Percentiles rank a stretch among this genome's conserved stretches.
phyloP scores from a whole-genome alignment of 2,329 filamentous ascomycete genomes.

The Diaporthe citri region DNA sequence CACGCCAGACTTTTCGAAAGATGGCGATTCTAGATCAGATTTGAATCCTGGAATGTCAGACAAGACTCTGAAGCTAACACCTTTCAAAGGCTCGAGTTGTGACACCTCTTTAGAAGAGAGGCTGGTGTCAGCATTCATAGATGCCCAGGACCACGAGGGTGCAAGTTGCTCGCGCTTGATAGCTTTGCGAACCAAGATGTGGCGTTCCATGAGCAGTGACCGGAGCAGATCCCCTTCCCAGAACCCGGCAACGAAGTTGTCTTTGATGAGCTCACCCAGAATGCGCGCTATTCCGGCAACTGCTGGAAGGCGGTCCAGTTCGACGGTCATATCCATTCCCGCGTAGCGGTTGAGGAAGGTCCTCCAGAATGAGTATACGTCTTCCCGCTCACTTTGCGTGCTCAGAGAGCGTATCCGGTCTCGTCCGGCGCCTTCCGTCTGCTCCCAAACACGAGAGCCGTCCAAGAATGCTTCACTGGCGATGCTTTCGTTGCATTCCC shows the following conservation, averaged over 20 bases:
- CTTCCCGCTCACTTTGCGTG: neutral
- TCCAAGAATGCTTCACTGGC: neutral
- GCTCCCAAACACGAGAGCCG: neutral
- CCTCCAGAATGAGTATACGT: neutral
- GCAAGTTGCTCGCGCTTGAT: neutral
- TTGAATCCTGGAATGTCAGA: neutral
- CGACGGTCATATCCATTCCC: neutral
- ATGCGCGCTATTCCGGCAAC: neutral
- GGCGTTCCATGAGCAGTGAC: neutral
- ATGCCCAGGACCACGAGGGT: constrained; percentile 12
- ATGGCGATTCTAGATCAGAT: neutral
- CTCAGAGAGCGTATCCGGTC: neutral
- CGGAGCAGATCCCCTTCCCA: neutral
- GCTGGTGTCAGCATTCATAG: neutral
- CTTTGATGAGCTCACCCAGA: neutral
- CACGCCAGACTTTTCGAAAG: neutral
- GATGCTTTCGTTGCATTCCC: neutral
- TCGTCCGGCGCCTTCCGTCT: too few species aligned
- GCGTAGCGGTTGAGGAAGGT: neutral
- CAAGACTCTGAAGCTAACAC: neutral
- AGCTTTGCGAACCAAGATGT: too few species aligned
- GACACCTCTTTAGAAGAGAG: rapidly evolving
- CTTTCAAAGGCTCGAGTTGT: neutral
- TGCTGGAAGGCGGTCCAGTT: neutral
- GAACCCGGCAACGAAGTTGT: neutral